Conservation (phyloP, 345 rosid species). For the Rhodomyrtus tomentosa region DNA sequence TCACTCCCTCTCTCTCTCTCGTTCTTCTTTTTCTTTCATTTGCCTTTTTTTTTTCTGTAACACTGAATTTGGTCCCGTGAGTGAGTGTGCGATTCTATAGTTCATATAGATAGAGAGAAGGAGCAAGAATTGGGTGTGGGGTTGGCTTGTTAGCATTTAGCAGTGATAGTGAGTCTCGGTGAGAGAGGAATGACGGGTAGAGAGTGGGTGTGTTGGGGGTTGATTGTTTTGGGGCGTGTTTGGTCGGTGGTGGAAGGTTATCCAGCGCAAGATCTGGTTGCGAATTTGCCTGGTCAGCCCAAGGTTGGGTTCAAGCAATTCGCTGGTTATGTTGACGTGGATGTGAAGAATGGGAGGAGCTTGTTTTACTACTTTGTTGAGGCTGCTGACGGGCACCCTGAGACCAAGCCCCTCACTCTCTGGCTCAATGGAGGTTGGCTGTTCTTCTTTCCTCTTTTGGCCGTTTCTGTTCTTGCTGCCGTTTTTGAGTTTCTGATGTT, state of each 20-base stretch:
- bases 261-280: conserved; percentile 71
- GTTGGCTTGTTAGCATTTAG: not conserved
- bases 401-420: conserved; percentile 61
- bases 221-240: not conserved
- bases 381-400: conserved; percentile 62
- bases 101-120: not conserved
- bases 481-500: not conserved
- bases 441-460: not conserved
- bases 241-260: conserved; percentile 25
- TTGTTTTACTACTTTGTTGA: conserved; percentile 90
- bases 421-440: conserved; percentile 89
- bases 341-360: conserved; percentile 61
- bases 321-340: conserved; percentile 80
- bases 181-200: not conserved
- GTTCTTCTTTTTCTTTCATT: not conserved
- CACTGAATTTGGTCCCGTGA: not conserved
- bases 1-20: not conserved
- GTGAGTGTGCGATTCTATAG: not conserved
- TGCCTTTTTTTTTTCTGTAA: not conserved
- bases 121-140: not conserved
- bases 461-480: not conserved
- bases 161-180: not conserved
- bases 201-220: not conserved
- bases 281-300: conserved; percentile 71
- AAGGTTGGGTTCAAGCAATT: conserved; percentile 59